Evolutionary conservation across 805 yeast genomes (phyloP), one percentile per base, ranked within the genome.

Genomic region (Yamadazyma sp.): DNA sequence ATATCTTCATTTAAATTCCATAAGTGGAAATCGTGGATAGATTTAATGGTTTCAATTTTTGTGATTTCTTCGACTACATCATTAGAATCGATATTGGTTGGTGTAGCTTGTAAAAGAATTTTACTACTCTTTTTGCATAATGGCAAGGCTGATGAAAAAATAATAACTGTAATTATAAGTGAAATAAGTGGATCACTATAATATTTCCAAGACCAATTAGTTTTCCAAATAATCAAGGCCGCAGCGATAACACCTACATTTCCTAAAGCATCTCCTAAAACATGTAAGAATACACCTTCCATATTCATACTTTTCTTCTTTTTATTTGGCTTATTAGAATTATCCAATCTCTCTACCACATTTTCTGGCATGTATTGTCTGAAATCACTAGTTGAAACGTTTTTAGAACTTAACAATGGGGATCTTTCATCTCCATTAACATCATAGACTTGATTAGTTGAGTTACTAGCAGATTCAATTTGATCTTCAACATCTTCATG

Each of bases 261-360:
- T 44, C 98, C 98, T 38, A 91, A 69, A 1, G 98, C 98, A 60
- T 91, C 98, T 29, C 98, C 98, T 48, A 93, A 44, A 9, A 93
- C 98, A 55, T 91, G 98, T 53, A 91, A 69, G 55, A 86, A 93
- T 3, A 91, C 97, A 44, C 98, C 98, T 51, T 86, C 89, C 97
- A 91, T 91, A 61, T 93, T 91, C 67, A 91, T 68, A n/a, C 96
- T 85, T 53, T 75, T 78, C 21, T 60, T 49, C 41, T 67, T 58
- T 41, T 67, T 58, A 30, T 40, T 43, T 13, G 65, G 55, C 7
- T 64, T 53, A 6, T 17, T 21, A 7, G 24, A 14, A 16, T 27
- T 28, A 33, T 58, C 56, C 31, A 55, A 58, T 25, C 65, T 53
- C 11, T 58, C 64, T 21, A 75, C 77, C 14, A 74, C 69, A 22